These are phyloP conservation scores for Huntiella abstrusa DNA, from an alignment of 2,329 filamentous ascomycete genomes.

Conservation along the genomic window DNA sequence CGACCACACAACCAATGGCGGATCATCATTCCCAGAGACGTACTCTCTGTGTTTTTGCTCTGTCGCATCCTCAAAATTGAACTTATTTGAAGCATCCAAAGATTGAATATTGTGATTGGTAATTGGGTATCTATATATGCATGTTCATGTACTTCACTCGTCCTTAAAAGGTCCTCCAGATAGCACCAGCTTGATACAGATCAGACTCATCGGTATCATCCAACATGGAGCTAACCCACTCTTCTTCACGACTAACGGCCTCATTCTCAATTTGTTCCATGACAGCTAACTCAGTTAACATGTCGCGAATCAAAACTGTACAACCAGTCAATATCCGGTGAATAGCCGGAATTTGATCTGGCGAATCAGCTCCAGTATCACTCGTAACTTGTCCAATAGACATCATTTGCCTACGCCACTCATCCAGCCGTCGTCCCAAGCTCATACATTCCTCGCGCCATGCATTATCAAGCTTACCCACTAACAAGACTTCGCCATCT, in stretches of 20 bases:
- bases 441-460: slow-evolving; percentile 41
- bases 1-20: no score
- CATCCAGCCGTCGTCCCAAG: slow-evolving; percentile 34
- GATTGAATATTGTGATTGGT: no score
- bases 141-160: neutral
- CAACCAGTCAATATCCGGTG: slow-evolving; percentile 29
- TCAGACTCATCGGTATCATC: slow-evolving; percentile 21
- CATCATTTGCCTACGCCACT: slow-evolving; percentile 29
- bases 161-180: slow-evolving; percentile 25
- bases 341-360: slow-evolving; percentile 21
- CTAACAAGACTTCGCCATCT: slow-evolving; percentile 25
- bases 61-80: no score
- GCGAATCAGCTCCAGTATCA: neutral
- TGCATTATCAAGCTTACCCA: slow-evolving; percentile 32
- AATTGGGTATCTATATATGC: neutral
- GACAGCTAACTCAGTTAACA: slow-evolving; percentile 41
- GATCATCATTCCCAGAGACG: no score
- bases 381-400: slow-evolving; percentile 21
- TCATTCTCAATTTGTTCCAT: slow-evolving; percentile 45
- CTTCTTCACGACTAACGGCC: slow-evolving; percentile 34
- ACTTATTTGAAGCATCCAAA: no score
- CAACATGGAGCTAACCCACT: slow-evolving; percentile 39
- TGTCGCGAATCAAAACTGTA: slow-evolving; percentile 31
- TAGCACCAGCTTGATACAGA: slow-evolving; percentile 23
- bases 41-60: no score